Conservation (phyloP, 1,284 basidiomycete genomes). For the Neonothopanus nambi region DNA sequence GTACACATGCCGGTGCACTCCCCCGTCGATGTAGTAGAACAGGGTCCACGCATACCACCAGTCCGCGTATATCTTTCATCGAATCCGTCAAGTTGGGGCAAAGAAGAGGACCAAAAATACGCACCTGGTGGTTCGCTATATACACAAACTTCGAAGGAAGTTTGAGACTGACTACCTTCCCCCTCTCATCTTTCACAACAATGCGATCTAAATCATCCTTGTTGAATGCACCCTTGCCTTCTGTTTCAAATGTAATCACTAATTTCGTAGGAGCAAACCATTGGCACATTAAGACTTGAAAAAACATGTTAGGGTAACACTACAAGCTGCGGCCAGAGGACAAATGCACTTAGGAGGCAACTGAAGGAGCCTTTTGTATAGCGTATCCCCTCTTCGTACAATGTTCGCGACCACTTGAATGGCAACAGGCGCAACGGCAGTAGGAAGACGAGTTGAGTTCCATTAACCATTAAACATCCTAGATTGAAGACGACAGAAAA, state of each 20-base stretch:
- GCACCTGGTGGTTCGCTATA: constrained; percentile 81
- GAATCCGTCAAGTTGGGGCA: background rate
- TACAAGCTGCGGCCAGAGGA: background rate
- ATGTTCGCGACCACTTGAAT: constrained; percentile 44
- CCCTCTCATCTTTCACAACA: constrained; percentile 57
- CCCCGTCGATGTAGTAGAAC: constrained; percentile 71
- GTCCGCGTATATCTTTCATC: constrained; percentile 77
- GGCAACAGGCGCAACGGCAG: constrained; percentile 63
- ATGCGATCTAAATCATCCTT: constrained; percentile 55
- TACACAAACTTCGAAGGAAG: constrained; percentile 78
- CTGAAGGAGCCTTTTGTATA: constrained; percentile 86
- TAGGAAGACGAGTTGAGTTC: constrained; percentile 69
- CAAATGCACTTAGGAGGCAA: constrained; percentile 65
- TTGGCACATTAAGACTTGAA: constrained; percentile 76
- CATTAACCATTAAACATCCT: constrained; percentile 69
- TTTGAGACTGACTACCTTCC: constrained; percentile 60
- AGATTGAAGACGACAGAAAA: constrained; percentile 67
- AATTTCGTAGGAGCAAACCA: constrained; percentile 82
- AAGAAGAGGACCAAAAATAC: constrained; percentile 19
- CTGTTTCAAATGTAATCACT: constrained; percentile 71
- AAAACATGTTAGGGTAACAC: constrained; percentile 6
- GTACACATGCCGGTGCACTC: constrained; percentile 68
- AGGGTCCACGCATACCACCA: constrained; percentile 94
- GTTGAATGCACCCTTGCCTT: constrained; percentile 63
- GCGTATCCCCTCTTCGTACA: constrained; percentile 70